Base-by-base conservation (phyloP, 768 basidiomycete species). In the Bullera alba region DNA sequence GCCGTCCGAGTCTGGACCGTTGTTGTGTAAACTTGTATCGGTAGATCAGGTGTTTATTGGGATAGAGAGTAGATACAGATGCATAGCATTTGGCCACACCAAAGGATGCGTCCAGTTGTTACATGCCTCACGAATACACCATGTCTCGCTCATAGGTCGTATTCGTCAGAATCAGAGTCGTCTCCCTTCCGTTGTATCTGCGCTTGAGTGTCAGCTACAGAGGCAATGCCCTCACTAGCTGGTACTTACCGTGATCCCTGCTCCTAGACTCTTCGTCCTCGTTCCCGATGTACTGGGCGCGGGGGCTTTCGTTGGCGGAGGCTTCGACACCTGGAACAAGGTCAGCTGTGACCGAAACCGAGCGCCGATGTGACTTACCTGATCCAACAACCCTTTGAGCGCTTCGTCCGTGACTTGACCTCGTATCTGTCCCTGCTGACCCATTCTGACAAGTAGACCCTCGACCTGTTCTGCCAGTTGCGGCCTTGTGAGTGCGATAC, bases 1-100 rank as follows among this genome's bases (percentile, higher is more conserved):
- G 79, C 82, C 60, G 83, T 95, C 53, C 62, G 74, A 38, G 73
- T 75, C 48, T 75, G 66, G 73, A 54, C 60, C 46, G 73, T 75
- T 48, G 67, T 70, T 48, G 61, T 51, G 42, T 66, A 62, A 42
- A 39, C 56, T 23, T 28, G 48, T 28, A 22, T 6, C 17, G 29
- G 30, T 15, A 19, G 25, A 30, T 32, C 22, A 19, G 32, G 25
- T 45, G 39, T 53, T 35, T 53, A 48, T 7, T 44, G 46, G 19
- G 3, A 50, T 45, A 35, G 47, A 43, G 26, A 28, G 42, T 48
- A 48, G 48, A 52, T 43, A 47, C 17, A n/a, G 15, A 5, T 7
- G 15, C 12, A n/a, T 14, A 22, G 12, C 30, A n/a, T 29, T 32
- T n/a, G 4, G 44, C n/a, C n/a, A n/a, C n/a, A n/a, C n/a, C n/a